phyloP scores from a whole-genome alignment of 1,284 basidiomycete species.

The Meripilus lineatus region DNA sequence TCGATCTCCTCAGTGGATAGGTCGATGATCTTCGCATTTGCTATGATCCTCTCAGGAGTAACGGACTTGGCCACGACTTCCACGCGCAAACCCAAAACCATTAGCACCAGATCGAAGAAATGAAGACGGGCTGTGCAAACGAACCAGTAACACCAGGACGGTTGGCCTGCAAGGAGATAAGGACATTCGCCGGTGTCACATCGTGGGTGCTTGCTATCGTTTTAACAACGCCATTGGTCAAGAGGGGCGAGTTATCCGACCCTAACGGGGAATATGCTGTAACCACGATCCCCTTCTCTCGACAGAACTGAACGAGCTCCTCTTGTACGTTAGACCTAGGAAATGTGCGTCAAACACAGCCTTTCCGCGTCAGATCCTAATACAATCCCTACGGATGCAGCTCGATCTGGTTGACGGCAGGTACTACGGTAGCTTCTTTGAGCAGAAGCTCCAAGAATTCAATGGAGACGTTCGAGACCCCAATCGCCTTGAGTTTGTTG shows the following conservation, averaged over 20 bases:
- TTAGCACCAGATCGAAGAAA: not conserved
- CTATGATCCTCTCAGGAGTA: conserved; percentile 53
- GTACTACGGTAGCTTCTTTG: conserved; percentile 55
- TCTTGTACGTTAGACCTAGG: conserved; percentile 56
- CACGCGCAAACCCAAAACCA: conserved; percentile 3
- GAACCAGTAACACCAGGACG: conserved; percentile 48
- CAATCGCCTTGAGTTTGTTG: conserved; percentile 71
- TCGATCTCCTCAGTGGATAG: conserved; percentile 51
- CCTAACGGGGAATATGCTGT: conserved; percentile 79
- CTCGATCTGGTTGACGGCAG: conserved; percentile 82
- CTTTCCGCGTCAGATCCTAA: too few relatives aligned
- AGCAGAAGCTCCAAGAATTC: conserved; percentile 57
- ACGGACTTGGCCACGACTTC: conserved; percentile 63
- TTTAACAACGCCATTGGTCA: conserved; percentile 50
- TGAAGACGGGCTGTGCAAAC: conserved; percentile 10
- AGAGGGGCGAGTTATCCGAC: conserved; percentile 69
- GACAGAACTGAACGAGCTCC: conserved; percentile 59
- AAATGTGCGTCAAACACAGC: not conserved
- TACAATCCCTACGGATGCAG: conserved; percentile 58
- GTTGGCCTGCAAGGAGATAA: conserved; percentile 66
- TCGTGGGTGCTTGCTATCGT: conserved; percentile 51
- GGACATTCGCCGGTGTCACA: conserved; percentile 51
- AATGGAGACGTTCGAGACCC: conserved; percentile 70
- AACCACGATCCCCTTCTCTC: conserved; percentile 56
- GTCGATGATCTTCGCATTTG: conserved; percentile 52